Base-by-base conservation (phyloP, 768 basidiomycete species). In the Boletus tylopilopsis region DNA sequence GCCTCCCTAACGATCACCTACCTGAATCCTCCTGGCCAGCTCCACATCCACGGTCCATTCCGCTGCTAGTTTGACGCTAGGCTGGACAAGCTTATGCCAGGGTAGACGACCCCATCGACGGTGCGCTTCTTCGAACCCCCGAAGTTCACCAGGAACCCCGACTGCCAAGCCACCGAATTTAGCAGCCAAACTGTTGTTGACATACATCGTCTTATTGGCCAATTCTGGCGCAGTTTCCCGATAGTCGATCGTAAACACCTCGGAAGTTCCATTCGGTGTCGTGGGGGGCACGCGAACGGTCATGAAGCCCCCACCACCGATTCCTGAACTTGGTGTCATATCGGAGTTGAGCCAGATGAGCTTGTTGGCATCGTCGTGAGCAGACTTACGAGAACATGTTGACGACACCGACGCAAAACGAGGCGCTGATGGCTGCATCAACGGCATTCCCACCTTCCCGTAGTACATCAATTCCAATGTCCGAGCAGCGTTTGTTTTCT, bases 301-400 rank as follows among this genome's bases (percentile, higher is more conserved):
- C 83, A 92, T 87, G 59, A 90, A 89, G 0, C 91, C 91, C 16
- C 90, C 91, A 3, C 87, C 90, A n/a, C 90, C 90, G 39, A 93
- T 85, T 4, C 87, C 88, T 11, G 88, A 86, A 10, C 87, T 88
- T 33, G 5, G 47, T 24, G 41, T 39, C 8, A 36, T 12, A 15
- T 18, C 33, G 24, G 16, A 30, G 19, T 25, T 42, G 49, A 49
- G 24, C 43, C 12, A 56, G 50, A n/a, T 27, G 22, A 19, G 19
- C 30, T 16, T 53, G 33, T 13, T 6, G 8, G 5, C 10, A 21
- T 21, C 10, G 18, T 12, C 13, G 23, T 19, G 57, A 13, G 15
- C 4, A 9, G 13, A 76, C 82, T 63, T 61, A 93, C 77, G 90
- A 90, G 65, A 94, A 96, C 84, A 91, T 91, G 66, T 93, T 94